Evolutionary conservation across 2,329 filamentous ascomycete species (phyloP), one percentile per base, ranked within the genome.

Genomic region (Lomentospora prolificans): DNA sequence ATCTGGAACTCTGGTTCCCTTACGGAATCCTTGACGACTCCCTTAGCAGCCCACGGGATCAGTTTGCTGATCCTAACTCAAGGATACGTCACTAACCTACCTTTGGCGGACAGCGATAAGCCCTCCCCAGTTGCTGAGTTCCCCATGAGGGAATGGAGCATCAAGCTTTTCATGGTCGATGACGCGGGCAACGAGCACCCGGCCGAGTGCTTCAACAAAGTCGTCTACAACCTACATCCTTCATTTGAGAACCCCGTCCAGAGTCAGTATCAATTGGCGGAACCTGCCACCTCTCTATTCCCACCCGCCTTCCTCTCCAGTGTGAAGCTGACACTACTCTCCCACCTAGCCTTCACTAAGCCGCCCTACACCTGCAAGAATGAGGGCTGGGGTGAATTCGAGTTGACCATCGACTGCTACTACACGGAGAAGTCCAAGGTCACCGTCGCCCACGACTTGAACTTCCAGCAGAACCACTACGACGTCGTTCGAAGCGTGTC

Each of bases 351-450:
- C 24, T 87, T 96, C 75, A 86, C 85, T 66, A 85, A 87, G 61
- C 82, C 90, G 0, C 94, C 94, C 0, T 99, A 97, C 75, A 80
- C 80, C 61, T 95, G 95, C 71, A 78, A 84, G 60, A 95, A 99
- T 72, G 89, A 96, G 72, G 94, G 94, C 63, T 99, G 94, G 94
- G 94, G 94, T 66, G 94, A 97, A 74, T 99, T 99, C 69, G 94
- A 97, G 68, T 92, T 99, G 84, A 79, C 77, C 51, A 94, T 97
- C 65, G 83, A 88, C 59, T 80, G 95, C 63, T 87, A 85, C 66
- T 88, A 87, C 46, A 84, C 87, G 28, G 90, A 94, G 71, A 96
- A 96, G 77, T 86, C 86, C 57, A 92, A 96, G 66, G 82, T 90
- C 65, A 77, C 81, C 12, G 78, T 99, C 61, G 73, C 78, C 53